These are phyloP conservation scores for Fraxinus greggii DNA, from an alignment of 305 asterid genomes.

Conservation along the genomic window DNA sequence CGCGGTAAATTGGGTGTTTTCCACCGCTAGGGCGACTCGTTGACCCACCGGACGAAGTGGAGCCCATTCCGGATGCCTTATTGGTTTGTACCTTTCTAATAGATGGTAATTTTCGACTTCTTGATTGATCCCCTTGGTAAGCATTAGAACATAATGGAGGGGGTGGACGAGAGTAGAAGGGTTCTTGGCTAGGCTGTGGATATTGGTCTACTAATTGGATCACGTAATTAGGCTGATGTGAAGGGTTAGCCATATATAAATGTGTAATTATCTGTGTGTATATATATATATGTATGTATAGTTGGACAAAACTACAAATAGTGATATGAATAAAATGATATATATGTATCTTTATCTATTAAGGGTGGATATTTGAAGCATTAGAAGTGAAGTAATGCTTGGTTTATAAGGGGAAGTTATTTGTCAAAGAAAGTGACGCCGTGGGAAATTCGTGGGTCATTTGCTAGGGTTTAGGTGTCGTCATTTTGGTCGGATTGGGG, in stretches of 20 bases:
- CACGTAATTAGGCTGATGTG: slow-evolving; percentile 33
- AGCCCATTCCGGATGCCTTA: not conserved
- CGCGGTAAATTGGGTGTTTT: slow-evolving; percentile 40
- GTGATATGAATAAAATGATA: not conserved
- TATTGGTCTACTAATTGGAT: slow-evolving; percentile 28
- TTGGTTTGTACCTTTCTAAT: slow-evolving; percentile 33
- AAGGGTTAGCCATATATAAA: slow-evolving; percentile 33
- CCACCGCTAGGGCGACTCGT: slow-evolving; percentile 25
- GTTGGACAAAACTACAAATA: not conserved
- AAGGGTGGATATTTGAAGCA: not conserved
- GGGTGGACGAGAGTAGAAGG: slow-evolving; percentile 10
- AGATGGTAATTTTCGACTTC: slow-evolving; percentile 1
- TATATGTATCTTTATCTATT: not conserved
- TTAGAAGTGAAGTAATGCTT: slow-evolving; percentile 6
- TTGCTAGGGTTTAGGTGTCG: not conserved
- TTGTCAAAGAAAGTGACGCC: slow-evolving; percentile 26
- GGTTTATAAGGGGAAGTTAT: not conserved
- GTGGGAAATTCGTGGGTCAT: slow-evolving; percentile 35
- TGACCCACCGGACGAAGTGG: not conserved
- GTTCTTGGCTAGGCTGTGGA: slow-evolving; percentile 13
- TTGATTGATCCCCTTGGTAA: not conserved
- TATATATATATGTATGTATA: not conserved
- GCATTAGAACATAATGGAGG: not conserved
- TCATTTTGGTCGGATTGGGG: not conserved
- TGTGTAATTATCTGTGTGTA: not conserved